A percentile compares a stretch with the other conserved stretches of the same genome.
Evolutionary conservation across 1,284 basidiomycete species (phyloP).

Genomic region (Kalmanozyma brasiliensis): DNA sequence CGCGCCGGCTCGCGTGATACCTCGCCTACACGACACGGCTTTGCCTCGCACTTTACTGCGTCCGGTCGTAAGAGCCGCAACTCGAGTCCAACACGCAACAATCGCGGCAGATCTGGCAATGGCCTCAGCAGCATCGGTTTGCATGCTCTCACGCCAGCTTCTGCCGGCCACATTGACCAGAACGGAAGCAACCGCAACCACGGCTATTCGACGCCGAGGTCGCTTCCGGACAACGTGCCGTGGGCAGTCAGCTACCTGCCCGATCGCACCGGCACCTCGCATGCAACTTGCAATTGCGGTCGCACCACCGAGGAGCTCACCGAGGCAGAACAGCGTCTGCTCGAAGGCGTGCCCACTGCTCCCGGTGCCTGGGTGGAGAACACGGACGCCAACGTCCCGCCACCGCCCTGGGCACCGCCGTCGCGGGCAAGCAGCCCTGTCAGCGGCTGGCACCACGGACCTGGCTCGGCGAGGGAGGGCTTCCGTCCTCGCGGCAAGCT

Average conservation of each 20-base stretch:
- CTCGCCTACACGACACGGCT: constrained; percentile 56
- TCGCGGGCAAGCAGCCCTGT: constrained; percentile 56
- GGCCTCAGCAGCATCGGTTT: constrained; percentile 41
- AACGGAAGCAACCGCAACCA: constrained; percentile 41
- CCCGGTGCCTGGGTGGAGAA: constrained; percentile 60
- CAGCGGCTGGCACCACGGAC: constrained; percentile 38
- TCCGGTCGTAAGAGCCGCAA: constrained; percentile 49
- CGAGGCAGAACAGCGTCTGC: constrained; percentile 59
- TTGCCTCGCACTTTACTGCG: constrained; percentile 37
- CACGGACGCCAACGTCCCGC: constrained; percentile 33
- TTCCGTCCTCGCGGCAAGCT: constrained; percentile 46
- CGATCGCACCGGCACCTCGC: constrained; percentile 57
- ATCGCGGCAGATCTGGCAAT: constrained; percentile 33
- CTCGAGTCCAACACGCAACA: constrained; percentile 42
- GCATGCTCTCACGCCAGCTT: constrained; percentile 47
- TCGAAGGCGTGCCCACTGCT: constrained; percentile 64
- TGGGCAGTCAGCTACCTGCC: constrained; percentile 63
- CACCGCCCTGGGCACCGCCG: constrained; percentile 63
- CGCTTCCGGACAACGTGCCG: constrained; percentile 58
- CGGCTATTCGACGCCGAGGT: constrained; percentile 50
- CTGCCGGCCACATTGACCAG: constrained; percentile 47
- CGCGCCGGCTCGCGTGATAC: constrained; percentile 48
- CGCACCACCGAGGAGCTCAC: constrained; percentile 58
- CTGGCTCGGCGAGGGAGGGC: constrained; percentile 30
- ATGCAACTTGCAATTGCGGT: constrained; percentile 64